phyloP scores from a whole-genome alignment of 768 basidiomycete species.

The Suillus occidentalis region DNA sequence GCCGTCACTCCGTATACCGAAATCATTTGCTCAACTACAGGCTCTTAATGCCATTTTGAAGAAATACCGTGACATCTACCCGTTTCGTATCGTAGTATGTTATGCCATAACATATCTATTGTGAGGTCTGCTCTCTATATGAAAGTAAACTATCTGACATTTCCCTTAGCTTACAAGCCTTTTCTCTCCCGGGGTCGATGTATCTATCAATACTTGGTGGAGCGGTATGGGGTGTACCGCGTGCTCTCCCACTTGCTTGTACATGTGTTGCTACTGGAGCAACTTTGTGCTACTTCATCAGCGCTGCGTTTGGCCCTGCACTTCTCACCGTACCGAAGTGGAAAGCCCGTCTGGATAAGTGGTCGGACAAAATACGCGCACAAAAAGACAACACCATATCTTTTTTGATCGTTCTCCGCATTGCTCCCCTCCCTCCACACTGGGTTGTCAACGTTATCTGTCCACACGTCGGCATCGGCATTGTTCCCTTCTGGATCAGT shows the following conservation, averaged over 20 bases:
- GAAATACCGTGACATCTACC: constrained; percentile 90
- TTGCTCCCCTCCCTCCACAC: constrained; percentile 92
- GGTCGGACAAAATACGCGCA: constrained; percentile 73
- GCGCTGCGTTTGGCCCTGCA: constrained; percentile 89
- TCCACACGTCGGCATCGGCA: constrained; percentile 87
- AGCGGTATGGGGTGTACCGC: constrained; percentile 89
- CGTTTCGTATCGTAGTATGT: constrained; percentile 80
- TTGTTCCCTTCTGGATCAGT: constrained; percentile 85
- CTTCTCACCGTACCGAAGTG: constrained; percentile 85
- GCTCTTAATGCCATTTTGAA: constrained; percentile 81
- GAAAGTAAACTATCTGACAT: constrained; percentile 12
- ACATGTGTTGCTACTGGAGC: constrained; percentile 91
- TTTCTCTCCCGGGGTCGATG: constrained; percentile 96
- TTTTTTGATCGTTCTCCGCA: constrained; percentile 92
- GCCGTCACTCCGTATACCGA: constrained; percentile 76
- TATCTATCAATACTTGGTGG: constrained; percentile 96
- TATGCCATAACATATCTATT: constrained; percentile 91
- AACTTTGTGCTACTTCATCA: constrained; percentile 89
- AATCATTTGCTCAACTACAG: constrained; percentile 84
- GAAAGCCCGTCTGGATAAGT: constrained; percentile 78
- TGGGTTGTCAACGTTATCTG: constrained; percentile 95
- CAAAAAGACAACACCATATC: constrained; percentile 86
- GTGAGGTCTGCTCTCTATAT: constrained; percentile 48
- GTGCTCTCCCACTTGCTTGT: constrained; percentile 88
- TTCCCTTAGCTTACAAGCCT: constrained; percentile 79